Evolutionary conservation across 1,284 basidiomycete genomes (phyloP).

Genomic region (Irpex rosettiformis): DNA sequence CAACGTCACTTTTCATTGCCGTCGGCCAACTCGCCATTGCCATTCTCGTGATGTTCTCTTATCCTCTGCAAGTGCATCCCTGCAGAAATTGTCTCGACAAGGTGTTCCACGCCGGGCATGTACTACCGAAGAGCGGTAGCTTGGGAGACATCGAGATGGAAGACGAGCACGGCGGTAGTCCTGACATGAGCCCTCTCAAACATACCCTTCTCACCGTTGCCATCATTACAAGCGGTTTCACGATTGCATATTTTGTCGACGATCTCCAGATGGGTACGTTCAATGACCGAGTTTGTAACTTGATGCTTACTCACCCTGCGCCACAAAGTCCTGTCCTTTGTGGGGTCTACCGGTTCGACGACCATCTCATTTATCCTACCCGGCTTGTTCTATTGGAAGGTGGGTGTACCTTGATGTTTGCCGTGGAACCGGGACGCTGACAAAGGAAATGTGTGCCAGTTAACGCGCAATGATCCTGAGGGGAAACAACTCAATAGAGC

Average conservation of each 20-base stretch:
- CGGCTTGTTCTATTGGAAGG: slow-evolving; percentile 83
- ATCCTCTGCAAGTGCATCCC: slow-evolving; percentile 92
- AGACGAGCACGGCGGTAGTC: slow-evolving; percentile 50
- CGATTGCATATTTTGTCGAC: slow-evolving; percentile 81
- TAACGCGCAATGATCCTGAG: slow-evolving; percentile 68
- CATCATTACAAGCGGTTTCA: slow-evolving; percentile 71
- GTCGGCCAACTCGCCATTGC: slow-evolving; percentile 93
- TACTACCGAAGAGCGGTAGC: slow-evolving; percentile 22
- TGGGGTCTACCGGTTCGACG: slow-evolving; percentile 95
- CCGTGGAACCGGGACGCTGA: slow-evolving; percentile 4
- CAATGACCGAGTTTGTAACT: slow-evolving; percentile 3
- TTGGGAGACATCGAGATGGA: slow-evolving; percentile 45
- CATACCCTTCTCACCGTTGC: slow-evolving; percentile 72
- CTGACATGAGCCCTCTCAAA: slow-evolving; percentile 71
- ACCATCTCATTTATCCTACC: slow-evolving; percentile 98
- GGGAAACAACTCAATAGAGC: slow-evolving; percentile 53
- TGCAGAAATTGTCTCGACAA: slow-evolving; percentile 93
- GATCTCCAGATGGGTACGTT: slow-evolving; percentile 78
- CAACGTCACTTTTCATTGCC: slow-evolving; percentile 91
- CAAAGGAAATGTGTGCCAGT: slow-evolving; percentile 31
- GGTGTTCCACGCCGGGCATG: slow-evolving; percentile 57
- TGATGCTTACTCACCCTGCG: slow-evolving; percentile 7
- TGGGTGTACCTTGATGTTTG: slow-evolving; percentile 26
- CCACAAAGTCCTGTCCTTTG: slow-evolving; percentile 82
- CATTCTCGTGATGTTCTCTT: slow-evolving; percentile 85